Evolutionary conservation across 2,329 filamentous ascomycete genomes (phyloP), one percentile per base, ranked within the genome.

Genomic region (Aspergillus arachidicola): DNA sequence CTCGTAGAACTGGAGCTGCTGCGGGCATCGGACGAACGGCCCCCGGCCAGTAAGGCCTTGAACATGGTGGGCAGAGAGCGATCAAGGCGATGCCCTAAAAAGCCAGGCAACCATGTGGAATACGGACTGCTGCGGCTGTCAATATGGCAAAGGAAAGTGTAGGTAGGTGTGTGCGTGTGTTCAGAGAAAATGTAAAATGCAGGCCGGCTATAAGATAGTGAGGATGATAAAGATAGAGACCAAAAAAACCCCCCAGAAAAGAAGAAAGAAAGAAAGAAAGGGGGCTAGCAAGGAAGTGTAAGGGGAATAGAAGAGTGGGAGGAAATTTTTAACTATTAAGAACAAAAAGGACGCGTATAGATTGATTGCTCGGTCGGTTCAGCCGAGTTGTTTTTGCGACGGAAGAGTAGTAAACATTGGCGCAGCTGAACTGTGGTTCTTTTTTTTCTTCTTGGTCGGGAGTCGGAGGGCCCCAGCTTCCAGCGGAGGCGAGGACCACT

Each of bases 31-130:
- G 74, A 73, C 51, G 72, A 75, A 65, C 72, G 72, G 66, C 72
- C 71, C 69, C 76, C 73, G 72, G 75, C 74, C 72, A 77, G 71
- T 41, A 79, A 72, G 69, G 73, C 76, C 66, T 74, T 78, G 63
- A 78, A 76, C 76, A 78, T 79, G 69, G 66, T 74, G 72, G 72
- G 71, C 72, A 72, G 66, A 69, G 63, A 73, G 65, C 67, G 63
- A 66, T 73, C 59, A 61, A 57, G 67, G 63, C 60, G 62, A 68
- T 68, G 67, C 68, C 66, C 70, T 56, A 56, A 64, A 32, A 59
- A 64, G 48, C 71, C 64, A 67, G 67, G 56, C 56, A 64, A 74
- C 65, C 74, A 76, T 75, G 70, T 72, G 73, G 67, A 58, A 64
- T 63, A 57, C 59, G n/a, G 57, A 50, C 41, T 21, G 53, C 34